phyloP scores from a whole-genome alignment of 805 yeast species.

The Metschnikowia lochheadii region DNA sequence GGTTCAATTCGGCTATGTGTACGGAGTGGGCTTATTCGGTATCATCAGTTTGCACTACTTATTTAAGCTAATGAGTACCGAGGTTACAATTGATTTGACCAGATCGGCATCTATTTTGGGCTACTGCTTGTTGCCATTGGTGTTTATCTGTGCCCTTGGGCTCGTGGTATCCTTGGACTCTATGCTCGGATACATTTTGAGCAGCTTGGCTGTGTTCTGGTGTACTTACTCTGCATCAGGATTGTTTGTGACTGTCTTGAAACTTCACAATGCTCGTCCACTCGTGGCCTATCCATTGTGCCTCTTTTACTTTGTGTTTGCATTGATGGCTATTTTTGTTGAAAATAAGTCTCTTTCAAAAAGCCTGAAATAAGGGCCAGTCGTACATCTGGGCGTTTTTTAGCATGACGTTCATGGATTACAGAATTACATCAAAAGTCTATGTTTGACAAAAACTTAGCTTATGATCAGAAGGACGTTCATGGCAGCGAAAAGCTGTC shows the following conservation, averaged over 20 bases:
- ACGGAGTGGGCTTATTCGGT: slow-evolving; percentile 93
- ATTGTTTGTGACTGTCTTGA: slow-evolving; percentile 80
- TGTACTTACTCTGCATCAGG: slow-evolving; percentile 93
- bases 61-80: slow-evolving; percentile 81
- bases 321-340: slow-evolving; percentile 89
- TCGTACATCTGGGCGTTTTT: neutral
- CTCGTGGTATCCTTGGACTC: slow-evolving; percentile 69
- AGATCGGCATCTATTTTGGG: slow-evolving; percentile 91
- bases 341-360: slow-evolving; percentile 25
- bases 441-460: neutral
- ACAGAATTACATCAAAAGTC: neutral
- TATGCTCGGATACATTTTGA: slow-evolving; percentile 63
- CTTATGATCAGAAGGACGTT: neutral
- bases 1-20: slow-evolving; percentile 93
- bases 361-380: neutral
- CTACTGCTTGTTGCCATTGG: slow-evolving; percentile 88
- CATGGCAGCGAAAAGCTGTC: neutral
- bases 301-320: slow-evolving; percentile 89
- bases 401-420: neutral
- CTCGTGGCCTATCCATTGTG: slow-evolving; percentile 91
- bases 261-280: slow-evolving; percentile 78
- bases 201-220: slow-evolving; percentile 74
- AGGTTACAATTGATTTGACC: slow-evolving; percentile 48
- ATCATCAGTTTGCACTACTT: slow-evolving; percentile 78
- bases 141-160: slow-evolving; percentile 67